Base-by-base conservation (phyloP, 1,284 basidiomycete species). In the Stygiomarasmius scandens region DNA sequence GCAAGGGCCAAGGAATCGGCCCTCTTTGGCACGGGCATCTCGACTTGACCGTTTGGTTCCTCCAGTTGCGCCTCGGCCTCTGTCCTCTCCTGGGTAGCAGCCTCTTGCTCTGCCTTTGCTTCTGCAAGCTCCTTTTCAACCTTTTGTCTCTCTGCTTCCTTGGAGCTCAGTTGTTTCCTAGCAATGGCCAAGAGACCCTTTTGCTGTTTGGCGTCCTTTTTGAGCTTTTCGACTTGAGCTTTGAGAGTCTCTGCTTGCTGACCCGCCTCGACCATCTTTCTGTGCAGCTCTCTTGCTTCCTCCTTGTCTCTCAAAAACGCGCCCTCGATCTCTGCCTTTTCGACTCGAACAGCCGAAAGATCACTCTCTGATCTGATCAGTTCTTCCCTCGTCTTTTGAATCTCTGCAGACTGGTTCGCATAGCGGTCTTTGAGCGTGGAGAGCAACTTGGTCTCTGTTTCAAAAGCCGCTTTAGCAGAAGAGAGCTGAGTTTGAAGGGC, bases 191-290 rank as follows among this genome's bases (percentile, higher is more conserved):
- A 81, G 57, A 97, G 79, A 12, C 96, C 97, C 73, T 95, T 97
- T 74, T 98, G 95, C 71, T 97, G 94, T 69, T 97, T 90, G 0
- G 92, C 93, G 51, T 98, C 95, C 75, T 95, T 98, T 77, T 89
- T 95, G 49, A 87, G 72, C 76, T 93, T 96, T 71, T 98, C 97
- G 44, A 95, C 77, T 62, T 92, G 86, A 9, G 76, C 79, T 74
- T 92, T 95, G 55, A 92, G 71, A 8, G 75, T 71, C 47, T 89
- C 85, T 45, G 89, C 89, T 72, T 95, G 87, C 58, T 87, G 82
- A 24, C 89, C 86, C 16, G 89, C 82, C 68, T 96, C 93, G 23
- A 87, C 77, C 86, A 96, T 90, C 66, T 84, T 87, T 64, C 87
- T 86, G 68, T 98, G 90, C 60, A 98, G 75, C 27, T 89, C 92